phyloP scores from a whole-genome alignment of 2,329 filamentous ascomycete genomes.

The Tolypocladium tropicale region DNA sequence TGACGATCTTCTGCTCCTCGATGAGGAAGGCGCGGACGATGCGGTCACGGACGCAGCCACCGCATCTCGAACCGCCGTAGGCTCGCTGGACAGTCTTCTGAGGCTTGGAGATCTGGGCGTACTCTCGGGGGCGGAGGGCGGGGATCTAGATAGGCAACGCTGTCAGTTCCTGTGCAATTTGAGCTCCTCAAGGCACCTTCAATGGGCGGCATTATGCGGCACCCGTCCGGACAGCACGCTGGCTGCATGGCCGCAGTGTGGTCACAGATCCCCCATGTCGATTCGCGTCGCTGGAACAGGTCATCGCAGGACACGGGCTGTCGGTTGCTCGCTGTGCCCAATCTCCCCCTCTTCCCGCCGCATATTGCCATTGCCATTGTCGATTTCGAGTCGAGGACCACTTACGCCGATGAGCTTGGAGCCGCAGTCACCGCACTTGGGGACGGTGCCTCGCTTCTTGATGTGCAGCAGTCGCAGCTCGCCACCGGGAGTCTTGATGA shows the following conservation, averaged over 20 bases:
- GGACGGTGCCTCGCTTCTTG: constrained; percentile 97
- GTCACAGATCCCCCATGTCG: neutral
- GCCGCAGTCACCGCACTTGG: constrained; percentile 99
- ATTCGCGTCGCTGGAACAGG: neutral
- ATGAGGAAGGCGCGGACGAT: constrained; percentile 98
- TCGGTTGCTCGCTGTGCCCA: neutral
- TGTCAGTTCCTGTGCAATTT: constrained; percentile 6
- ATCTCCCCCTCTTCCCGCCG: neutral
- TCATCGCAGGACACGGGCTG: neutral
- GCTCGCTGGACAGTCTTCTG: constrained; percentile 99
- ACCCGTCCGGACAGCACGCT: neutral
- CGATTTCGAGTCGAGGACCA: constrained; percentile 24
- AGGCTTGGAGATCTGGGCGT: constrained; percentile 91
- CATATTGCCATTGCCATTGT: constrained; percentile 2
- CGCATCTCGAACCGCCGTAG: constrained; percentile 97
- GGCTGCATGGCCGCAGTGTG: too few species aligned
- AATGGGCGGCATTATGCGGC: neutral
- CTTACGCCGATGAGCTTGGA: constrained; percentile 96
- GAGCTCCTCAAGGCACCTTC: neutral
- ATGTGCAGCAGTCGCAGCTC: constrained; percentile 94
- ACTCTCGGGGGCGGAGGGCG: constrained; percentile 96
- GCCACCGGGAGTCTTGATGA: constrained; percentile 94
- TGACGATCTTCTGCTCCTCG: constrained; percentile 99
- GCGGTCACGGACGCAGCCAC: constrained; percentile 96
- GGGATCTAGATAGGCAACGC: constrained; percentile 53